Base-by-base conservation (phyloP, 1,284 basidiomycete species). In the Puccinia sorghi region DNA sequence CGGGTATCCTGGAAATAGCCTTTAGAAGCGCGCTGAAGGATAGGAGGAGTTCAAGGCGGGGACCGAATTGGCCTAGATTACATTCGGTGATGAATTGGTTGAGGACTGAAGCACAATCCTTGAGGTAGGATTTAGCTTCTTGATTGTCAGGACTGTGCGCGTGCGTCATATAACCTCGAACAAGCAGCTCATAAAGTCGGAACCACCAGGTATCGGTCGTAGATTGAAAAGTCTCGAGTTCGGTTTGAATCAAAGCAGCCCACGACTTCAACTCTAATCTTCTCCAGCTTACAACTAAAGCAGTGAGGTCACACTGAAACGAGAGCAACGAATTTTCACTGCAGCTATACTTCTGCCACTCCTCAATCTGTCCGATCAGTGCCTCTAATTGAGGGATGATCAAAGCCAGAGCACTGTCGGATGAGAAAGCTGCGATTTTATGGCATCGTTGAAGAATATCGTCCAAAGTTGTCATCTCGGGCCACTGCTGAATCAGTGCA, bases 321-420 rank as follows among this genome's bases (percentile, higher is more conserved):
- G 84, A 80, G 82, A 89, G 89, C 79, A 99, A 88, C 32, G 90
- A 90, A 83, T 95, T 97, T 67, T 92, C 90, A 32, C 89, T 88
- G 85, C 94, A 95, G 13, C 96, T 91, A 82, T 93, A 99, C 82
- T 91, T 90, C 84, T 99, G 94, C 97, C 97, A 99, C 83, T 99
- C 97, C 80, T 97, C 93, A 12, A 90, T 93, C 81, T 97, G 93
- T 59, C 91, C 83, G 1, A 99, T 86, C 13, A 99, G 87, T 80
- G 92, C 91, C 84, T 99, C 97, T 59, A 98, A 84, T 2, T 91
- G 90, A 0, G 93, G 88, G 22, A 99, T 88, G 25, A 96, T 86
- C 83, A 90, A 91, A 7, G 96, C 94, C 6, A 98, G 86, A 0
- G 97, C 90, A 81, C 90, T 90, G 64, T 88, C 86, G 6, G 92